Percentiles rank a stretch among this genome's conserved stretches.
Conservation (phyloP, 108 stramenopile genomes). For the Pseudonitzschia delicatissima region DNA sequence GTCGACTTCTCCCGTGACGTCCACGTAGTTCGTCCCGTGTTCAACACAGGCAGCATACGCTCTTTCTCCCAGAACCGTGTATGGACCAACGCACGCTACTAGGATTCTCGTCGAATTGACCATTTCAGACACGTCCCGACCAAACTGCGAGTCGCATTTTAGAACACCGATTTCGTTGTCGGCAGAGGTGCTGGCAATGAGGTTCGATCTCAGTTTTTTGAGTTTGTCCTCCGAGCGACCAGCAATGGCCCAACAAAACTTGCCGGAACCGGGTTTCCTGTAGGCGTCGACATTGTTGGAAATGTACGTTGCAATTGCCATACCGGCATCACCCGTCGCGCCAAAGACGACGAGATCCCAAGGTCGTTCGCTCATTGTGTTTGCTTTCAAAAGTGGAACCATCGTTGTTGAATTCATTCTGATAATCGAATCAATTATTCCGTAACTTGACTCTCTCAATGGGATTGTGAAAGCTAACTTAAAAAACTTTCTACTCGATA, state of each 20-base stretch:
- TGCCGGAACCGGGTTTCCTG: background rate
- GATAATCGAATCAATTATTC: too few relatives aligned
- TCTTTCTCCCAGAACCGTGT: constrained; percentile 57
- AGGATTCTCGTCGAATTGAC: constrained; percentile 58
- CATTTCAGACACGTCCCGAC: constrained; percentile 20
- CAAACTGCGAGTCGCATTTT: background rate
- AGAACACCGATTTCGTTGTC: constrained; percentile 1
- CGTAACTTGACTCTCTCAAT: too few relatives aligned
- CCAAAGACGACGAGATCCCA: constrained; percentile 12
- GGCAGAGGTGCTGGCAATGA: background rate
- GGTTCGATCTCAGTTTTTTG: background rate
- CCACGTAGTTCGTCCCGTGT: constrained; percentile 82
- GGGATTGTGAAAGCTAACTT: too few relatives aligned
- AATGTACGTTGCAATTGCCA: background rate
- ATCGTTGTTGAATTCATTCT: too few relatives aligned
- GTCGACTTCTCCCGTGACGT: constrained; percentile 90
- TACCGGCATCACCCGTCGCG: constrained; percentile 9
- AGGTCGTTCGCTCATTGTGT: too few relatives aligned
- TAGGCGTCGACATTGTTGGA: background rate
- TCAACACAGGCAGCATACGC: constrained; percentile 80
- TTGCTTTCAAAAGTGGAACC: too few relatives aligned
- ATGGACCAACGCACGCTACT: constrained; percentile 85
- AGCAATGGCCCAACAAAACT: constrained; percentile 17
- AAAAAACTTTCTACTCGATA: too few relatives aligned
- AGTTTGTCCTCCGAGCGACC: constrained; percentile 41